Conservation (phyloP, 2,329 filamentous ascomycete genomes). For the Fusarium sp. region DNA sequence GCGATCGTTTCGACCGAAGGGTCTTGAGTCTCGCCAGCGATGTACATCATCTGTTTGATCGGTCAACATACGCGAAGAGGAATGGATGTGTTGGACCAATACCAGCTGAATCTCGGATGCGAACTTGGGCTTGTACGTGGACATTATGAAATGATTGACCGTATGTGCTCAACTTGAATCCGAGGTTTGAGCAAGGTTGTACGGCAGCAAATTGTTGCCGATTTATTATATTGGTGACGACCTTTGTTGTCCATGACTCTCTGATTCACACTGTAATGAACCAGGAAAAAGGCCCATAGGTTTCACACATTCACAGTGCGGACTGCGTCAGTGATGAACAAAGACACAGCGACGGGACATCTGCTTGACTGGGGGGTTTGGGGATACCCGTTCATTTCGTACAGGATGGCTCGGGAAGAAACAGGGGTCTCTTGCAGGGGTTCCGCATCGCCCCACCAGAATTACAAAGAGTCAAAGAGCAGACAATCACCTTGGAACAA, state of each 20-base stretch:
- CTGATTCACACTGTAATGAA: not conserved
- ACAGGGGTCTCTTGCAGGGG: not conserved
- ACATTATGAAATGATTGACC: not conserved
- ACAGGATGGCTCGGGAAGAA: not conserved
- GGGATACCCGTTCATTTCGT: not conserved
- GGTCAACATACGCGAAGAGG: not conserved
- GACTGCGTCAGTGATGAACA: not conserved
- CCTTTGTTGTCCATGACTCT: not conserved
- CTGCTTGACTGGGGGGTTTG: not conserved
- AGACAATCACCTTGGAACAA: not conserved
- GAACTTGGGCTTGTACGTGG: not conserved
- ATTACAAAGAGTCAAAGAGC: not conserved
- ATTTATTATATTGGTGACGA: not conserved
- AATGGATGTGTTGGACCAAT: accelerated
- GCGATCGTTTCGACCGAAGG: slow-evolving; percentile 84
- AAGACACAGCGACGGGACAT: not conserved
- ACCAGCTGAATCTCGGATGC: slow-evolving; percentile 26
- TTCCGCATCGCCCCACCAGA: not conserved
- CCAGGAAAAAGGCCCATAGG: not conserved
- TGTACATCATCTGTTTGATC: slow-evolving; percentile 33
- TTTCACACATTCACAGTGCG: not conserved
- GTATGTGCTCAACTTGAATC: not conserved
- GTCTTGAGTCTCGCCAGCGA: slow-evolving; percentile 26
- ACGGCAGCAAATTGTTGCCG: not conserved
- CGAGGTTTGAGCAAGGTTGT: not conserved